Conservation (phyloP, 805 yeast genomes). For the Cyberlindnera veronae region DNA sequence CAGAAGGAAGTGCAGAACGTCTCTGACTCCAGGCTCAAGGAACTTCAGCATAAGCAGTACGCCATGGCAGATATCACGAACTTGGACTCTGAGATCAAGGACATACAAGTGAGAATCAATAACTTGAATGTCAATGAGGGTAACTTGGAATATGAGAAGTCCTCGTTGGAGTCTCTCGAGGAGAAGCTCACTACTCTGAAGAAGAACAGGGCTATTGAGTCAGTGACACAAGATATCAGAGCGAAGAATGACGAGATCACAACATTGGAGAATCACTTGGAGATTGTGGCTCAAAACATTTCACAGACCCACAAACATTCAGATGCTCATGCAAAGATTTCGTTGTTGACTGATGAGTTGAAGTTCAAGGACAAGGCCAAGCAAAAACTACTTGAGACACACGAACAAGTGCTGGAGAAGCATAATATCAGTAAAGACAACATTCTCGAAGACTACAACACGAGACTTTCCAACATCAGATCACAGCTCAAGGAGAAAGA, state of each 20-base stretch:
- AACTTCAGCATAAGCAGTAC: constrained; percentile 42
- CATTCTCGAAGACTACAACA: constrained; percentile 13
- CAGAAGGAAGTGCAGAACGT: constrained; percentile 17
- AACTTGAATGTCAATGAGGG: constrained; percentile 41
- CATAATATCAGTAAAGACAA: constrained; percentile 17
- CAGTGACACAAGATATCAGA: constrained; percentile 34
- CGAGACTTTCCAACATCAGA: neutral
- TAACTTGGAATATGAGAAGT: constrained; percentile 43
- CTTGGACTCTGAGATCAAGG: constrained; percentile 33
- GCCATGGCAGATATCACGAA: constrained; percentile 37
- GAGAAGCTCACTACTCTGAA: constrained; percentile 32
- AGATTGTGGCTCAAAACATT: constrained; percentile 49
- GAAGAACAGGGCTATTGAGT: constrained; percentile 26
- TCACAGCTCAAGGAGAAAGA: constrained; percentile 11
- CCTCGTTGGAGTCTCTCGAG: constrained; percentile 38
- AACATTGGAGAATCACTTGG: constrained; percentile 43
- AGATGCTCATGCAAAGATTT: constrained; percentile 53
- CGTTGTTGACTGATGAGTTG: constrained; percentile 40
- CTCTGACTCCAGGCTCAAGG: constrained; percentile 36
- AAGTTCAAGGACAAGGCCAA: constrained; percentile 31
- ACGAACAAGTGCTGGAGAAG: constrained; percentile 23
- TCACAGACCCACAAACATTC: constrained; percentile 52
- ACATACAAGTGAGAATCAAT: constrained; percentile 37
- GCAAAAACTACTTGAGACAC: constrained; percentile 27
- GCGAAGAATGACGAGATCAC: constrained; percentile 36